Conservation (phyloP, 257 asterid species). For the Cynanchum wilfordii region DNA sequence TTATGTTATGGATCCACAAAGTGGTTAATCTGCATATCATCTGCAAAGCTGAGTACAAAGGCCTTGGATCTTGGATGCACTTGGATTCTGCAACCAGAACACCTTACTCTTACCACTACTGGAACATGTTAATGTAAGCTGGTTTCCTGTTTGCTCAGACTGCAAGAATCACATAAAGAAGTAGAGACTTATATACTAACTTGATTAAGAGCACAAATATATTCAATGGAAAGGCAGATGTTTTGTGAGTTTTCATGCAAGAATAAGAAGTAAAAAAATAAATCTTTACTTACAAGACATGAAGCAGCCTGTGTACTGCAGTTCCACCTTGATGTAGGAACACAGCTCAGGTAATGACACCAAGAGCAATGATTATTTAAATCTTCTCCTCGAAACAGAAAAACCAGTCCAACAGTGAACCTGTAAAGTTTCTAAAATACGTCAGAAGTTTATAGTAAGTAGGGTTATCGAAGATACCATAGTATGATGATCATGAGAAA, state of each 20-base stretch:
- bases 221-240: not conserved
- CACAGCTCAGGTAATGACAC: constrained; percentile 91
- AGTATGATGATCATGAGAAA: not conserved
- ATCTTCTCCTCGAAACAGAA: constrained; percentile 83
- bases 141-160: constrained; percentile 67
- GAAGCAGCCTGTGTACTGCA: constrained; percentile 65
- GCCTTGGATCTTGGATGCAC: constrained; percentile 59
- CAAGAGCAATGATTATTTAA: constrained; percentile 79
- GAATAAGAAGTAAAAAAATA: not conserved
- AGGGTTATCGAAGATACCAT: not conserved
- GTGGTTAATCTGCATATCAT: constrained; percentile 21
- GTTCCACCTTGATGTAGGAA: constrained; percentile 77
- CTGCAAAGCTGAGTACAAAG: constrained; percentile 73
- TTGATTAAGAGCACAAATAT: not conserved
- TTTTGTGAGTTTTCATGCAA: not conserved
- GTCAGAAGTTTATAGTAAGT: not conserved
- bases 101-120: constrained; percentile 47
- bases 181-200: not conserved
- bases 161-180: constrained; percentile 27
- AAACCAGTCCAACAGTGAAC: constrained; percentile 57
- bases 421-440: constrained; percentile 20
- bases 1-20: not conserved
- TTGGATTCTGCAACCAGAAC: constrained; percentile 43
- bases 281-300: constrained; percentile 47
- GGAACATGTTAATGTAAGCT: constrained; percentile 62